Base-by-base conservation (phyloP, 164 flowering plant species). In the Euptelea pleiosperma region DNA sequence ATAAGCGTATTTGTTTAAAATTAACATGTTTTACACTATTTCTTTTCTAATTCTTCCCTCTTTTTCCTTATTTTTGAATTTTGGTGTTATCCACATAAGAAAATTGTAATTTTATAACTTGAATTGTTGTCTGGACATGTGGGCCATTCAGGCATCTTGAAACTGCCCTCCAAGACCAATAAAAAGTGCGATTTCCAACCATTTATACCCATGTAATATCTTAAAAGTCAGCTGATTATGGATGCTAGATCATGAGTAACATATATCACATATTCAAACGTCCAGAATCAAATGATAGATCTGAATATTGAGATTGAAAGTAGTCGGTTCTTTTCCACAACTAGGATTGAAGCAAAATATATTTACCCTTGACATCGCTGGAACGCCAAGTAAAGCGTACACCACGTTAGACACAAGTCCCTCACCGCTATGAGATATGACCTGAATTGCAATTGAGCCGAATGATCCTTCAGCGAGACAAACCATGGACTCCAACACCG, bases 321-420 rank as follows among this genome's bases (percentile, higher is more conserved):
- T 14, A 21, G 2, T 5, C 19, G 16, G 34, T 52, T 15, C 21
- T n/a, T 22, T 10, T 29, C 11, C 22, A 10, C 18, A 28, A 24
- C 16, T 41, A 15, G 34, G 29, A 41, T 12, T 4, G 14, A 41
- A 48, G 15, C 46, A 58, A 19, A 35, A 24, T 34, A 30, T 18
- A 53, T 53, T 71, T 88, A 93, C 99, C 97, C 97, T 81, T 61
- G 99, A 87, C 91, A 93, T 87, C 62, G 97, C 99, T 8, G 96
- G 82, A 60, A 88, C 88, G 56, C 99, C 97, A 69, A 93, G 99
- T 63, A 93, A 78, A 64, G 99, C 99, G 69, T 93, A 93, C 44
- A 93, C 71, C 55, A 93, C 72, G 62, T 85, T 90, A 18, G 97
- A 90, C 35, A 93, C 77, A 19, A 93, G 84, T 61, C 97, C 96